Percentiles rank a stretch among this genome's conserved stretches.
These are phyloP conservation scores for Podaxis mareebaensis DNA, from an alignment of 768 basidiomycete genomes.

Conservation along the genomic window DNA sequence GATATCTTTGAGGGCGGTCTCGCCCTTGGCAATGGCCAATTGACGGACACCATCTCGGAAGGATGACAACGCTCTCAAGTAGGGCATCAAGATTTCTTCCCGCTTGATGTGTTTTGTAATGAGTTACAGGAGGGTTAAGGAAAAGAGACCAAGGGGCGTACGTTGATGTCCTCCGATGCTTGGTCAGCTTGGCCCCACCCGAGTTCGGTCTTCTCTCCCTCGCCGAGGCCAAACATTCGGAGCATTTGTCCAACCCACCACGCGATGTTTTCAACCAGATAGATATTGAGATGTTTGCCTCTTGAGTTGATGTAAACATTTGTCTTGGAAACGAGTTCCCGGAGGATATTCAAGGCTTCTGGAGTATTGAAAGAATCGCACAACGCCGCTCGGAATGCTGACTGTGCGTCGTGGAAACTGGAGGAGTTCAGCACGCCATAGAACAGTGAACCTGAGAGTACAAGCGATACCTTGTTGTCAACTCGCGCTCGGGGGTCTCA, in stretches of 20 bases:
- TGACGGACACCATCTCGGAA: conserved; percentile 91
- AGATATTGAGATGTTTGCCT: conserved; percentile 58
- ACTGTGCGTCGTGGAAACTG: conserved; percentile 76
- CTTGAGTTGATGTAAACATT: conserved; percentile 85
- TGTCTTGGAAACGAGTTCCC: conserved; percentile 79
- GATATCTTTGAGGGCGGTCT: conserved; percentile 73
- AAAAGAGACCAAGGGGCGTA: conserved; percentile 31
- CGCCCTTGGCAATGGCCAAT: conserved; percentile 73
- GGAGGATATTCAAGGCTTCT: conserved; percentile 69
- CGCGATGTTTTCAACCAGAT: conserved; percentile 62
- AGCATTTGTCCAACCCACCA: conserved; percentile 75
- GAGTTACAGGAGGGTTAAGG: conserved; percentile 17
- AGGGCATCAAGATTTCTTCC: conserved; percentile 87
- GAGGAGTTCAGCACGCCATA: conserved; percentile 11
- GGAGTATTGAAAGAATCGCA: conserved; percentile 99
- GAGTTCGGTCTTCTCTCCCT: conserved; percentile 63
- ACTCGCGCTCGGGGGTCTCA: conserved; percentile 64
- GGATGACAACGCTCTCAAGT: conserved; percentile 77
- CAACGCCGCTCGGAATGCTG: conserved; percentile 79
- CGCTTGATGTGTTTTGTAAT: conserved; percentile 45
- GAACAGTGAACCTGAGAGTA: neutral
- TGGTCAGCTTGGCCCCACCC: conserved; percentile 82
- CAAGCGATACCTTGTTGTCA: conserved; percentile 58
- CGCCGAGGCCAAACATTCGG: conserved; percentile 77
- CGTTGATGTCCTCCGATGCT: conserved; percentile 48